These are phyloP conservation scores for Chamaenerion angustifolium DNA, from an alignment of 345 rosid genomes.

Conservation along the genomic window DNA sequence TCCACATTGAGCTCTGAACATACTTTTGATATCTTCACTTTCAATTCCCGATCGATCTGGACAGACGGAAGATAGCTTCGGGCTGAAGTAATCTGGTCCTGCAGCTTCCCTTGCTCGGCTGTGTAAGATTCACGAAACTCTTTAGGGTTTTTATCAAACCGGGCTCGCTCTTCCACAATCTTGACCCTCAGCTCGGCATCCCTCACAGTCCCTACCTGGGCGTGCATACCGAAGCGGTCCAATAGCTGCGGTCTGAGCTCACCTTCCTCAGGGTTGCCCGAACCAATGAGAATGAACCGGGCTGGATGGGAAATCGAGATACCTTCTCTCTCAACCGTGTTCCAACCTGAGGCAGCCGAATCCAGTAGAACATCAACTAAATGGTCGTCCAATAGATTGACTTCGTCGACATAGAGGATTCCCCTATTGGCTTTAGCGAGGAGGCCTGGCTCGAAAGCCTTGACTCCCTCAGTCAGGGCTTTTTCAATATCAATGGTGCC, in stretches of 20 bases:
- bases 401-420: slow-evolving; percentile 92
- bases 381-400: slow-evolving; percentile 90
- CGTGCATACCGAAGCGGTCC: slow-evolving; percentile 90
- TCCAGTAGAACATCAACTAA: slow-evolving; percentile 89
- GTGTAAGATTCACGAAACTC: slow-evolving; percentile 67
- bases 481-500: slow-evolving; percentile 91
- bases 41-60: slow-evolving; percentile 66
- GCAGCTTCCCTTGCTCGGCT: slow-evolving; percentile 86
- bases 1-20: slow-evolving; percentile 91
- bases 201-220: slow-evolving; percentile 83
- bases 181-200: slow-evolving; percentile 86
- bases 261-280: slow-evolving; percentile 93
- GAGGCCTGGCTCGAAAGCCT: slow-evolving; percentile 97
- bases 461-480: slow-evolving; percentile 90
- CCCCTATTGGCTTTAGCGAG: slow-evolving; percentile 97
- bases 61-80: slow-evolving; percentile 56
- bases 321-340: slow-evolving; percentile 93
- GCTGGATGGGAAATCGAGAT: slow-evolving; percentile 91
- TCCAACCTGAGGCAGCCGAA: slow-evolving; percentile 97
- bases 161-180: slow-evolving; percentile 85
- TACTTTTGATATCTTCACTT: slow-evolving; percentile 89
- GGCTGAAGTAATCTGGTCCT: slow-evolving; percentile 55
- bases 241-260: slow-evolving; percentile 90
- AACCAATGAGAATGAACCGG: slow-evolving; percentile 80
- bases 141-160: slow-evolving; percentile 70